phyloP scores from a whole-genome alignment of 2,329 filamentous ascomycete species.

The Incumbomyces delicatus region DNA sequence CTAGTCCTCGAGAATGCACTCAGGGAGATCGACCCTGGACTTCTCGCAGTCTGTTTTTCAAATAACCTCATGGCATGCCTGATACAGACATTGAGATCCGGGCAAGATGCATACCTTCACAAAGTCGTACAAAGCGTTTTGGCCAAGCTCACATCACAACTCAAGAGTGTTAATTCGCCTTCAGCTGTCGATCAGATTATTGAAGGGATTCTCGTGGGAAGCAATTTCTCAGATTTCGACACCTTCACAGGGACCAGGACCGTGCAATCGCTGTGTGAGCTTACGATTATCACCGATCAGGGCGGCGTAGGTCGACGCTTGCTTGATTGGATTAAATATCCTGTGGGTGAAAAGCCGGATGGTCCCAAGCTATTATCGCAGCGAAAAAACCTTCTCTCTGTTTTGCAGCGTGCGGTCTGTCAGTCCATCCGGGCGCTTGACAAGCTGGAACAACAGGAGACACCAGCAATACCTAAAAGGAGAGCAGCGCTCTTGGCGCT shows the following conservation, averaged over 20 bases:
- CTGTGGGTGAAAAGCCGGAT: constrained; percentile 1
- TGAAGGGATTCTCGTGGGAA: constrained; percentile 31
- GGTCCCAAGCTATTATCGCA: neutral
- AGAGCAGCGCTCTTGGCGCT: constrained; percentile 35
- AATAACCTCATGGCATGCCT: constrained; percentile 72
- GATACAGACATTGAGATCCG: constrained; percentile 70
- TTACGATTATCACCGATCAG: neutral
- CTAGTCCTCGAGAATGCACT: constrained; percentile 74
- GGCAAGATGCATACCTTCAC: constrained; percentile 66
- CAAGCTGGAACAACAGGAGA: neutral
- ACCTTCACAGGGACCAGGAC: constrained; percentile 60
- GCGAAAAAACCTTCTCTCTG: neutral
- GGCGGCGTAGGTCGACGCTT: constrained; percentile 7
- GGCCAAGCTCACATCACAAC: constrained; percentile 60
- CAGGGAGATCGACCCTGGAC: constrained; percentile 37
- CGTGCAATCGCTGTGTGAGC: constrained; percentile 11
- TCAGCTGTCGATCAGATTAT: constrained; percentile 46
- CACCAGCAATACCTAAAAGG: neutral
- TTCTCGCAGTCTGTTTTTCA: constrained; percentile 60
- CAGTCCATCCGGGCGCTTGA: neutral
- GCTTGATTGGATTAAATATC: constrained; percentile 1
- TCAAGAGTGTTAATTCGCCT: constrained; percentile 14
- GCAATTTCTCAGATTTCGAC: constrained; percentile 56
- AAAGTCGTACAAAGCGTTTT: constrained; percentile 66
- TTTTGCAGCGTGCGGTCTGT: constrained; percentile 4